phyloP scores from a whole-genome alignment of 352 stramenopile genomes.

The Globisporangium abappressorium region DNA sequence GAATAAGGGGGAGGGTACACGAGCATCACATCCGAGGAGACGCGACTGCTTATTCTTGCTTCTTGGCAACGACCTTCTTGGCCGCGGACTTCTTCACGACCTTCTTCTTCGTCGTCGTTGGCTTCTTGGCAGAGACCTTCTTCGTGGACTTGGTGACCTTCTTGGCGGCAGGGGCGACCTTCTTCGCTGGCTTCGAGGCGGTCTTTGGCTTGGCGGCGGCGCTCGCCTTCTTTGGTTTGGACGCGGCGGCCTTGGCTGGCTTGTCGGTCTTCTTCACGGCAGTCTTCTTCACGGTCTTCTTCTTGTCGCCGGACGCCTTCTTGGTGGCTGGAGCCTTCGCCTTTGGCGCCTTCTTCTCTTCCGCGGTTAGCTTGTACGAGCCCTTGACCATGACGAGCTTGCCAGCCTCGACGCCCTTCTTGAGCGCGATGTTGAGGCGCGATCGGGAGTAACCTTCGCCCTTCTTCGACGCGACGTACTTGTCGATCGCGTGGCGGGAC shows the following conservation, averaged over 20 bases:
- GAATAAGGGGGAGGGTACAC: constrained; percentile 35
- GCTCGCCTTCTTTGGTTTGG: constrained; percentile 34
- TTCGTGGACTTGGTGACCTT: constrained; percentile 15
- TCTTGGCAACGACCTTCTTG: constrained; percentile 25
- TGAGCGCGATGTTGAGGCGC: constrained; percentile 87
- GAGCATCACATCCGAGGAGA: neutral
- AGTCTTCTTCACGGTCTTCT: constrained; percentile 67
- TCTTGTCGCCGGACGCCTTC: constrained; percentile 21
- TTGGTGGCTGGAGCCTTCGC: constrained; percentile 14
- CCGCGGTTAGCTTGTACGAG: constrained; percentile 92
- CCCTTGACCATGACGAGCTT: constrained; percentile 92
- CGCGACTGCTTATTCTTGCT: constrained; percentile 19
- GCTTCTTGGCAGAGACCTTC: constrained; percentile 34
- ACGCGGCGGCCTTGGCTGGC: constrained; percentile 19
- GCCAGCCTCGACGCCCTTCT: constrained; percentile 85
- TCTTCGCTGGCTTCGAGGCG: constrained; percentile 19
- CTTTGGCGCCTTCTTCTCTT: constrained; percentile 85
- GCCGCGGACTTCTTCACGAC: constrained; percentile 27
- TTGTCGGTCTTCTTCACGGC: constrained; percentile 40
- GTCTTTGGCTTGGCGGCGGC: constrained; percentile 16
- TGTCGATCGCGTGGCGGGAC: constrained; percentile 92
- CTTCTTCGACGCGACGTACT: constrained; percentile 90
- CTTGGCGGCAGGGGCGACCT: constrained; percentile 28
- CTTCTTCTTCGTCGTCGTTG: constrained; percentile 34
- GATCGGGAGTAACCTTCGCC: constrained; percentile 73